These are phyloP conservation scores for Clitopilus passeckerianus DNA, from an alignment of 768 basidiomycete species.

Conservation along the genomic window DNA sequence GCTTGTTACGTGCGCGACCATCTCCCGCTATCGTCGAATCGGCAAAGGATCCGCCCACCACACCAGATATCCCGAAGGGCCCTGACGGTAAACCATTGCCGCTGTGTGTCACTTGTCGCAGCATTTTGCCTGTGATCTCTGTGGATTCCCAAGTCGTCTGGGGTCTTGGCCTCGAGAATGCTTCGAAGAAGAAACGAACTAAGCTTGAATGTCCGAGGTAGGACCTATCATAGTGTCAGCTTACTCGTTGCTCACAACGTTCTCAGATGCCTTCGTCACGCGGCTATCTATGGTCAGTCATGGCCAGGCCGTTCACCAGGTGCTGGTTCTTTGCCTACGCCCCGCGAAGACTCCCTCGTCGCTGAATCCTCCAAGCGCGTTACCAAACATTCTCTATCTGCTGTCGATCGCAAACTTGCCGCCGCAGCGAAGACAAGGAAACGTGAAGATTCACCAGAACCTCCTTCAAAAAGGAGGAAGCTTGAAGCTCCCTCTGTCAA, in stretches of 20 bases:
- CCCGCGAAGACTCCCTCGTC: conserved; percentile 48
- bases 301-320: conserved; percentile 69
- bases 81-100: conserved; percentile 66
- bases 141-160: conserved; percentile 73
- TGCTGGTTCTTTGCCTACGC: conserved; percentile 36
- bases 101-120: conserved; percentile 66
- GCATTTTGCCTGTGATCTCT: conserved; percentile 70
- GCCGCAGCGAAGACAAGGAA: conserved; percentile 29
- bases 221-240: conserved; percentile 17
- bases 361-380: conserved; percentile 43
- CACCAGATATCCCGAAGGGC: conserved; percentile 44
- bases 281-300: conserved; percentile 64
- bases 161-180: conserved; percentile 53
- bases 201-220: conserved; percentile 76
- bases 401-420: conserved; percentile 52
- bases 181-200: conserved; percentile 53
- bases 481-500: conserved; percentile 26
- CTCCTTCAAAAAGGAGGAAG: conserved; percentile 46
- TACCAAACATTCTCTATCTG: conserved; percentile 43
- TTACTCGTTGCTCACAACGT: conserved; percentile 3
- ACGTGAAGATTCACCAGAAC: conserved; percentile 27
- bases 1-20: conserved; percentile 47
- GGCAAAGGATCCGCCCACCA: conserved; percentile 28
- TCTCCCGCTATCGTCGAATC: conserved; percentile 29
- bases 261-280: conserved; percentile 71